Conservation (phyloP, 345 rosid genomes). For the Hypericum perforatum region DNA sequence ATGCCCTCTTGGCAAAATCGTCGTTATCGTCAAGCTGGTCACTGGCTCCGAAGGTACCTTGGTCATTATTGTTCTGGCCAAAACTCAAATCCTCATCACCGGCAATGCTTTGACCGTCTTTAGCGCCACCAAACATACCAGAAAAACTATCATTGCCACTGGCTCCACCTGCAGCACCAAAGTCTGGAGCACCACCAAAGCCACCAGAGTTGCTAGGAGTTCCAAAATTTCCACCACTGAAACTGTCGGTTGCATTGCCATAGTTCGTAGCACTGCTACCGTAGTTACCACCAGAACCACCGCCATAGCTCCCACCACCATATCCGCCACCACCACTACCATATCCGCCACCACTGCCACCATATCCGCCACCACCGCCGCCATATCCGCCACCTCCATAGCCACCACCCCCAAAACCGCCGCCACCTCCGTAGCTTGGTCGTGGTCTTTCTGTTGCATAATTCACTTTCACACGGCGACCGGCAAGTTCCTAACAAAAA, state of each 20-base stretch:
- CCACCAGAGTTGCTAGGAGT: background rate
- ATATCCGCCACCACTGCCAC: too few relatives aligned
- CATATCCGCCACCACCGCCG: slow-evolving; percentile 6
- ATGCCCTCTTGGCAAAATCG: slow-evolving; percentile 59
- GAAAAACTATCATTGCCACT: too few relatives aligned
- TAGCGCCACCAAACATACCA: slow-evolving; percentile 17
- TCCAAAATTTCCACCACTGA: slow-evolving; percentile 11
- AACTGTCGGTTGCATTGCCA: slow-evolving; percentile 16
- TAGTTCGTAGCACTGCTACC: background rate
- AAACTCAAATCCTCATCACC: slow-evolving; percentile 22
- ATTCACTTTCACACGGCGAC: slow-evolving; percentile 67
- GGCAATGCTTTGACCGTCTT: slow-evolving; percentile 3
- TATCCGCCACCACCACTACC: too few relatives aligned
- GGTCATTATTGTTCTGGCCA: slow-evolving; percentile 8
- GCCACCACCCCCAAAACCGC: slow-evolving; percentile 6
- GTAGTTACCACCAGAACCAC: too few relatives aligned
- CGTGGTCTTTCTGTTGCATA: slow-evolving; percentile 63
- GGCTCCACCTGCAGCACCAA: too few relatives aligned
- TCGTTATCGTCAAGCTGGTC: slow-evolving; percentile 30
- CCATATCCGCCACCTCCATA: slow-evolving; percentile 8
- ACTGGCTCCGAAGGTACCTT: slow-evolving; percentile 16
- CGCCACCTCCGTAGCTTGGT: background rate
- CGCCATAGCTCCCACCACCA: too few relatives aligned
- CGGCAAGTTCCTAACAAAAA: slow-evolving; percentile 59
- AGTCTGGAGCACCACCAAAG: too few relatives aligned